These are phyloP conservation scores for Barnettozyma siamensis DNA, from an alignment of 805 yeast genomes.

Conservation along the genomic window DNA sequence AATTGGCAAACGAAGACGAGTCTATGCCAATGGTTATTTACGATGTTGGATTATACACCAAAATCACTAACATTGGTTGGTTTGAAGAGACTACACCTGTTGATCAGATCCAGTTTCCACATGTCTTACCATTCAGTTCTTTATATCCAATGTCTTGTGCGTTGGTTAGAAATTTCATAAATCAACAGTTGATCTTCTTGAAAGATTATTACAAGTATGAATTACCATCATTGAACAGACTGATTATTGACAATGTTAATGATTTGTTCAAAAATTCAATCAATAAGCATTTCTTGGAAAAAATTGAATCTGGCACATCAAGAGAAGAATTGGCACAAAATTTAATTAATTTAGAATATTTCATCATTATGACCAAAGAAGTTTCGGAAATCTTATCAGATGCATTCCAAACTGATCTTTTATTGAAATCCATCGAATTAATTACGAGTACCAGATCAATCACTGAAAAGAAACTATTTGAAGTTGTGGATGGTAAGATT, in stretches of 20 bases:
- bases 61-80: conserved; percentile 65
- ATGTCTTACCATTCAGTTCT: conserved; percentile 80
- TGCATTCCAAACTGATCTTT: conserved; percentile 35
- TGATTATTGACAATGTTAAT: conserved; percentile 60
- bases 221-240: conserved; percentile 52
- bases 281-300: conserved; percentile 53
- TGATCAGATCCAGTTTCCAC: conserved; percentile 36
- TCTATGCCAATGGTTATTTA: conserved; percentile 80
- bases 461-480: conserved; percentile 78
- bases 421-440: conserved; percentile 46
- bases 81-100: conserved; percentile 48
- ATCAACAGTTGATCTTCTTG: conserved; percentile 58
- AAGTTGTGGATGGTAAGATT: conserved; percentile 75
- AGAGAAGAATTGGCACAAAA: conserved; percentile 91
- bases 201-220: conserved; percentile 61
- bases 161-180: conserved; percentile 59
- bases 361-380: conserved; percentile 67
- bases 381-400: conserved; percentile 35
- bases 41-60: conserved; percentile 52
- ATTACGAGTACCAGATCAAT: conserved; percentile 55
- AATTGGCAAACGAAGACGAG: conserved; percentile 69
- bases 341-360: conserved; percentile 81
- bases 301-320: conserved; percentile 66
- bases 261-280: conserved; percentile 62
- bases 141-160: conserved; percentile 85